Base-by-base conservation (phyloP, 306 rosid genomes). In the Gastrolobium villosum region DNA sequence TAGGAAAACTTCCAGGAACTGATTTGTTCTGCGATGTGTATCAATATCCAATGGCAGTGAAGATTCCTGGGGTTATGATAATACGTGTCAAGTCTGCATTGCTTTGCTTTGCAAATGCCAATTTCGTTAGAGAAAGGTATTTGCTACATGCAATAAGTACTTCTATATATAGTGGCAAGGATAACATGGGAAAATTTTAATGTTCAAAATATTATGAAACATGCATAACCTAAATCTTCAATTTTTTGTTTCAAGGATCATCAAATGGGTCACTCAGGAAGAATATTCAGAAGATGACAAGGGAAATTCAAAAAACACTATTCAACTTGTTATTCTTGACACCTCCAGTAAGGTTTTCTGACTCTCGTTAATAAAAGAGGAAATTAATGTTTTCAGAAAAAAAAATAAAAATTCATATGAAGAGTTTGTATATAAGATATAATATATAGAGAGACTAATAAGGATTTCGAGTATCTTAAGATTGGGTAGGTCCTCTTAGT, bases 71-170 rank as follows among this genome's bases (percentile, higher is more conserved):
- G 26, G 66, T 87, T 49, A 52, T 89, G 41, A 81, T 94, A 35
- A 43, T 92, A 20, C 89, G 94, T 13, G 67, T 90, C 77, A 94
- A 89, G 64, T 90, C 97, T 67, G 82, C 90, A 15, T 79, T 89
- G 75, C 89, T 92, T 71, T 94, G 98, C 70, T 94, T 94, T 79
- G 98, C 98, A 11, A 94, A 92, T 83, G 97, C 97, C 64, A 92
- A 78, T 70, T 89, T 85, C 79, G 71, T 89, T 14, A 86, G 79
- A 70, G 93, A 94, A 72, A 92, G 95, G 98, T 92, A 80, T 31
- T 4, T 36, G n/a, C 61, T n/a, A 61, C 20, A 26, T 39, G 32
- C 3, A 15, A 13, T 41, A 41, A 56, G 6, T 69, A 10, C 20
- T 72, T 54, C 65, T 40, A 5, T 9, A 0, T 40, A 5, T 9